Conservation (phyloP, 2,329 filamentous ascomycete genomes). For the Alternaria consortialis region DNA sequence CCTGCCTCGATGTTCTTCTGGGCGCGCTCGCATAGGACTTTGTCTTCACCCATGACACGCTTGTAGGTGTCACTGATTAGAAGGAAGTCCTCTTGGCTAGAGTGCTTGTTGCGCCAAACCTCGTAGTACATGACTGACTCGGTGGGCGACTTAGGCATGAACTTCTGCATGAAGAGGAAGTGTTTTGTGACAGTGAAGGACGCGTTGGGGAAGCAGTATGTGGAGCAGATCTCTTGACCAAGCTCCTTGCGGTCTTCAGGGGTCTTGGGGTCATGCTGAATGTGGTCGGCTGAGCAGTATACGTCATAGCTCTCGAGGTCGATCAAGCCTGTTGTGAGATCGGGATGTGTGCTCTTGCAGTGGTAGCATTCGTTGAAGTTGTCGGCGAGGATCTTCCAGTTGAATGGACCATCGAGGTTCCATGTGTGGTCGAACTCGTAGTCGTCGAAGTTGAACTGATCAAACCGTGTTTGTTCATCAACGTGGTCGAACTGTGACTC, state of each 20-base stretch:
- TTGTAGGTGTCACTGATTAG: constrained; percentile 68
- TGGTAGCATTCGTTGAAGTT: constrained; percentile 75
- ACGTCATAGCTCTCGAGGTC: constrained; percentile 64
- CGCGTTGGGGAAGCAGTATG: constrained; percentile 45
- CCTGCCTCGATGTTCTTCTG: constrained; percentile 70
- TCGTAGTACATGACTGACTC: constrained; percentile 68
- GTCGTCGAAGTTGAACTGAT: constrained; percentile 45
- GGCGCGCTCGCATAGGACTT: constrained; percentile 66
- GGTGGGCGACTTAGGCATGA: constrained; percentile 64
- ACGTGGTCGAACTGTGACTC: constrained; percentile 41
- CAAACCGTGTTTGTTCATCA: constrained; percentile 47
- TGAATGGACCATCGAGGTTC: constrained; percentile 44
- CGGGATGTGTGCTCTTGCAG: constrained; percentile 67
- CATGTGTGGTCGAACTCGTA: constrained; percentile 59
- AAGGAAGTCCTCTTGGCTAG: constrained; percentile 66
- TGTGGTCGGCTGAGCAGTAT: constrained; percentile 40
- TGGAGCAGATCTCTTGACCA: constrained; percentile 41
- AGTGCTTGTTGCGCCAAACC: constrained; percentile 68
- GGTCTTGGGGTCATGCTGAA: constrained; percentile 45
- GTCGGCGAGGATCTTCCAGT: constrained; percentile 55
- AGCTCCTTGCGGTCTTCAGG: constrained; percentile 36
- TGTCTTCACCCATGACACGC: constrained; percentile 71
- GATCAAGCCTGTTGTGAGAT: constrained; percentile 63
- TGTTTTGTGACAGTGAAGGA: constrained; percentile 51
- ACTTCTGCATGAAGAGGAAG: constrained; percentile 71